phyloP scores from a whole-genome alignment of 2,329 filamentous ascomycete species.

The Immersiporthe knoxdaviesiana region DNA sequence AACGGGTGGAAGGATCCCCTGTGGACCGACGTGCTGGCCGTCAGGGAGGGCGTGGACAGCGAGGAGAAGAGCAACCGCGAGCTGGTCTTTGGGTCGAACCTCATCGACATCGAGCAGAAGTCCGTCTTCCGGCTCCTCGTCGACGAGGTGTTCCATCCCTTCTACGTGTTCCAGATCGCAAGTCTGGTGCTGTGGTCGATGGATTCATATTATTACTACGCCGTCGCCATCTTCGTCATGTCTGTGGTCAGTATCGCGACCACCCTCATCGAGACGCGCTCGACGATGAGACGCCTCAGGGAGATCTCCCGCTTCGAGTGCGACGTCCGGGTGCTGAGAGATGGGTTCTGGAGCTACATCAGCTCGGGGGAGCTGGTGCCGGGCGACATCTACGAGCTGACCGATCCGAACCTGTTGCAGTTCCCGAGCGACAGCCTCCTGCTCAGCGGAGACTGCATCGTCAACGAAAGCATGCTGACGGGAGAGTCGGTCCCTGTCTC shows the following conservation, averaged over 20 bases:
- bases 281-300: conserved; percentile 87
- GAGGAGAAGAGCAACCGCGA: conserved; percentile 86
- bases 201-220: conserved; percentile 98
- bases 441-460: conserved; percentile 92
- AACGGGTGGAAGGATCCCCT: conserved; percentile 92
- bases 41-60: conserved; percentile 80
- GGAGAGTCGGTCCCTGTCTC: conserved; percentile 97
- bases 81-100: conserved; percentile 84
- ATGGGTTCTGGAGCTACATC: conserved; percentile 93
- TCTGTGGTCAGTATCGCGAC: conserved; percentile 89
- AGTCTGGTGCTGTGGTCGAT: conserved; percentile 93
- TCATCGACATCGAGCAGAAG: conserved; percentile 94
- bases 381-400: conserved; percentile 95
- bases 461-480: conserved; percentile 99
- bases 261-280: conserved; percentile 86
- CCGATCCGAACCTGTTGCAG: conserved; percentile 84
- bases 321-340: conserved; percentile 88
- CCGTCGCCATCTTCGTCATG: conserved; percentile 90
- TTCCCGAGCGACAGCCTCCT: conserved; percentile 92
- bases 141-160: conserved; percentile 95
- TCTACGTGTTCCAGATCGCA: conserved; percentile 97
- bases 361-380: conserved; percentile 88
- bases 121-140: conserved; percentile 79
- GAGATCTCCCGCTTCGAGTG: conserved; percentile 96
- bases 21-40: conserved; percentile 77